Percentiles rank a stretch among this genome's conserved stretches.
Conservation (phyloP, 2,329 filamentous ascomycete genomes). For the Sarocladium brachiariae region DNA sequence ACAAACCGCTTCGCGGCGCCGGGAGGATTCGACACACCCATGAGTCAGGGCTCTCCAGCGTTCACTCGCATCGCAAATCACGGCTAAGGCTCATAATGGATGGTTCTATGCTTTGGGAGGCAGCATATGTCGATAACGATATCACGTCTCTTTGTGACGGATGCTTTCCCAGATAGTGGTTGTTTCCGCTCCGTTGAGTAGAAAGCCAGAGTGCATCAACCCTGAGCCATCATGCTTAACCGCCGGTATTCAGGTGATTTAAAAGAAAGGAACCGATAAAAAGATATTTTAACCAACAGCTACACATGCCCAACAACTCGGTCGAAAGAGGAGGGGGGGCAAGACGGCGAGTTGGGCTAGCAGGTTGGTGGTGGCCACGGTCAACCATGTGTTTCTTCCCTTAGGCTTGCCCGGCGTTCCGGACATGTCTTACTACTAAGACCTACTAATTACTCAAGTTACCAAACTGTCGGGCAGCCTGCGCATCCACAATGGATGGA, state of each 20-base stretch:
- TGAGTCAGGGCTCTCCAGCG: not conserved
- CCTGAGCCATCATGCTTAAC: too few species aligned
- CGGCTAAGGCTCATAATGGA: not conserved
- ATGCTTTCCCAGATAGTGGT: too few species aligned
- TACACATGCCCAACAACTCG: not conserved
- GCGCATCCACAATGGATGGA: not conserved
- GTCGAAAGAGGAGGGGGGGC: not conserved
- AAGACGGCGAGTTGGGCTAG: not conserved
- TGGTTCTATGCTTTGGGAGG: too few species aligned
- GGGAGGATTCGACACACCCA: not conserved
- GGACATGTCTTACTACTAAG: not conserved
- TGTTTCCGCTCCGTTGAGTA: too few species aligned
- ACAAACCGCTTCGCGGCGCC: not conserved
- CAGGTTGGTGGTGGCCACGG: not conserved
- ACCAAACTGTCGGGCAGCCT: conserved; percentile 5
- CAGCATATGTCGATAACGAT: too few species aligned
- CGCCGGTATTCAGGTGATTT: too few species aligned
- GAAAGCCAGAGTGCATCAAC: too few species aligned
- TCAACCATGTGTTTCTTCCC: not conserved
- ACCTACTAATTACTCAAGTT: not conserved
- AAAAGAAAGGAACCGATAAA: too few species aligned
- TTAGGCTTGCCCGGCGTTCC: not conserved
- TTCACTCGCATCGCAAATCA: not conserved
- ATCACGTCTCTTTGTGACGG: too few species aligned
- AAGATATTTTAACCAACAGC: not conserved